A percentile compares a stretch with the other conserved stretches of the same genome.
phyloP scores from a whole-genome alignment of 345 rosid species.

The Dipteronia dyeriana region DNA sequence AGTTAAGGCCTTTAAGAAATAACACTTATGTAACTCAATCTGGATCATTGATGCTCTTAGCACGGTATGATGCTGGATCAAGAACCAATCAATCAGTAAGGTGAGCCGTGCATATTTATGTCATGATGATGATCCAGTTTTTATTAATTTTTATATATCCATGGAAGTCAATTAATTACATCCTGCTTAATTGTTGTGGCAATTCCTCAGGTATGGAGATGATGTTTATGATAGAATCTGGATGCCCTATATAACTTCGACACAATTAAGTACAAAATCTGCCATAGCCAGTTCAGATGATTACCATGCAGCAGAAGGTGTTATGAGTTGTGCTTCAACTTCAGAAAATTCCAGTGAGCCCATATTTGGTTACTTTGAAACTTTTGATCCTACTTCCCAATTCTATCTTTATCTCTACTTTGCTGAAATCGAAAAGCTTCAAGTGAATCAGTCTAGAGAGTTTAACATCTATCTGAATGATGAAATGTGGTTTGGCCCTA shows the following conservation, averaged over 20 bases:
- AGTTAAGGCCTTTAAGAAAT: conserved; percentile 39
- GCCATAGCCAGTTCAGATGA: conserved; percentile 27
- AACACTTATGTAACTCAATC: conserved; percentile 7
- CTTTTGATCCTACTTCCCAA: not conserved
- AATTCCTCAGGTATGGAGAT: conserved; percentile 17
- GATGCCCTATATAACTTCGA: not conserved
- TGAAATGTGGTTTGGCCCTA: not conserved
- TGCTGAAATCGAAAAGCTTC: not conserved
- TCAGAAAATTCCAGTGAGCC: not conserved
- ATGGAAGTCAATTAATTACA: not conserved
- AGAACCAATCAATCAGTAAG: conserved; percentile 17
- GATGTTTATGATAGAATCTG: conserved; percentile 21
- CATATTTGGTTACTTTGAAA: not conserved
- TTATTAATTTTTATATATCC: not conserved
- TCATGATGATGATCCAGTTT: no score
- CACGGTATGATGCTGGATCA: conserved; percentile 20
- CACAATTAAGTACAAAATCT: not conserved
- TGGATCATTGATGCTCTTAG: conserved; percentile 11
- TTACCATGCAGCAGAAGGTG: conserved; percentile 12
- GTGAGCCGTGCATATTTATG: conserved; percentile 1
- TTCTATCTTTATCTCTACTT: not conserved
- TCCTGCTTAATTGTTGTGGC: not conserved
- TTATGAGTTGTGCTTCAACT: not conserved
- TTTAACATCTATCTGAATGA: not conserved
- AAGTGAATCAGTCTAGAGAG: not conserved